phyloP scores from a whole-genome alignment of 2,329 filamentous ascomycete species.

The Eutypella sp. region DNA sequence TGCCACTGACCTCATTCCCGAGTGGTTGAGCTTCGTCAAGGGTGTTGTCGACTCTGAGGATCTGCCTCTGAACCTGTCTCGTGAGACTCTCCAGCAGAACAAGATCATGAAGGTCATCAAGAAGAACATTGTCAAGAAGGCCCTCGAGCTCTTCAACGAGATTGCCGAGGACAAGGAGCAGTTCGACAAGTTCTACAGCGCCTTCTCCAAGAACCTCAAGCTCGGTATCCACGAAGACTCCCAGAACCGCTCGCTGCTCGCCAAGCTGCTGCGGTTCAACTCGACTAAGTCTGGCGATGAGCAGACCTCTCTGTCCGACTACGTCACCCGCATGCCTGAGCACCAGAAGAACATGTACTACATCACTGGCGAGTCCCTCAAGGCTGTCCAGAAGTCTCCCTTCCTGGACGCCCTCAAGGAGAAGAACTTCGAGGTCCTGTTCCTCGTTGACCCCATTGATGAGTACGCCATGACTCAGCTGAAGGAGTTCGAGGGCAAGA shows the following conservation, averaged over 20 bases:
- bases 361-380: conserved; percentile 99
- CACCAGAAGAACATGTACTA: conserved; percentile 99
- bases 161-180: conserved; percentile 99
- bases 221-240: conserved; percentile 99
- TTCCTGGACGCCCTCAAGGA: conserved; percentile 98
- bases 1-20: conserved; percentile 96
- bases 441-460: conserved; percentile 98
- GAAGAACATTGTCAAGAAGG: conserved; percentile 99
- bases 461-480: conserved; percentile 99
- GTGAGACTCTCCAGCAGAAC: conserved; percentile 99
- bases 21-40: conserved; percentile 99
- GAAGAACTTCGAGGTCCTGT: conserved; percentile 99
- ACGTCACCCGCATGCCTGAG: conserved; percentile 98
- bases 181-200: conserved; percentile 99
- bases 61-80: conserved; percentile 97
- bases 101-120: conserved; percentile 99
- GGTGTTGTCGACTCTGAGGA: conserved; percentile 99
- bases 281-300: conserved; percentile 99
- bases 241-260: conserved; percentile 87
- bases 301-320: conserved; percentile 90
- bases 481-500: conserved; percentile 99
- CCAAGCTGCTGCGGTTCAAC: conserved; percentile 98
- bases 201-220: conserved; percentile 99
- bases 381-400: conserved; percentile 95
- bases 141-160: conserved; percentile 97